Evolutionary conservation across 192 early-diverging fungal genomes (phyloP).

Genomic region (Coemansia sp.): DNA sequence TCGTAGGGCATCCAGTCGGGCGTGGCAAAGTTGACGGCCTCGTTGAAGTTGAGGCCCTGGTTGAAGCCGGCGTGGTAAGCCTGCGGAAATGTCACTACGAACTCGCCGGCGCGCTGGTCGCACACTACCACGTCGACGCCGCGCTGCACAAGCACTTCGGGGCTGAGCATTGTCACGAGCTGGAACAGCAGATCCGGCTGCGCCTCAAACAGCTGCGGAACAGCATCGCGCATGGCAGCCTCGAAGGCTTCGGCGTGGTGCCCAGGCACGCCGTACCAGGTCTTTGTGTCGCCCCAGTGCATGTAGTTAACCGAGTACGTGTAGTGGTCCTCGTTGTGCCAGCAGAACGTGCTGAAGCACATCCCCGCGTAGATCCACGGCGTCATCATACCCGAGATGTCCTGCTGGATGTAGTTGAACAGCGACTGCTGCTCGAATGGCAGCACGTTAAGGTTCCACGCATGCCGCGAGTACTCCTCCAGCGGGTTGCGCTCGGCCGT

Average conservation of each 20-base stretch:
- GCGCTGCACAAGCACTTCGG: slow-evolving; percentile 68
- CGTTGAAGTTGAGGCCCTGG: slow-evolving; percentile 96
- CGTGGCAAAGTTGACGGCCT: slow-evolving; percentile 97
- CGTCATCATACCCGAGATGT: slow-evolving; percentile 96
- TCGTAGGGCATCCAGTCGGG: slow-evolving; percentile 96
- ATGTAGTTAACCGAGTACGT: slow-evolving; percentile 97
- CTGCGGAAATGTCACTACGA: slow-evolving; percentile 93
- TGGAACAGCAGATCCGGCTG: slow-evolving; percentile 94
- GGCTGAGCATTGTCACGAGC: slow-evolving; percentile 89
- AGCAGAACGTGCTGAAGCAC: slow-evolving; percentile 95
- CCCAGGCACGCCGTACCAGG: slow-evolving; percentile 95
- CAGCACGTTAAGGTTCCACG: slow-evolving; percentile 91
- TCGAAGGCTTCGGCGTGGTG: slow-evolving; percentile 82
- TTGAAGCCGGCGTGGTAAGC: slow-evolving; percentile 97
- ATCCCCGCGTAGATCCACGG: slow-evolving; percentile 98
- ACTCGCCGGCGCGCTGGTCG: slow-evolving; percentile 92
- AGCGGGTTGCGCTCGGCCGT: slow-evolving; percentile 63
- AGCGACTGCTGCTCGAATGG: slow-evolving; percentile 80
- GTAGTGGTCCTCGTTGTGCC: slow-evolving; percentile 98
- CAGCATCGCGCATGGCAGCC: slow-evolving; percentile 72
- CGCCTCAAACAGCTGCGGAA: slow-evolving; percentile 87
- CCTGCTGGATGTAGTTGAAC: slow-evolving; percentile 85
- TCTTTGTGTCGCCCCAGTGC: slow-evolving; percentile 96
- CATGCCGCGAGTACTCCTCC: slow-evolving; percentile 69
- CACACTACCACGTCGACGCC: slow-evolving; percentile 75